These are phyloP conservation scores for Odonthalia washingtoniensis DNA, from an alignment of 31 red algal genomes.

Conservation along the genomic window DNA sequence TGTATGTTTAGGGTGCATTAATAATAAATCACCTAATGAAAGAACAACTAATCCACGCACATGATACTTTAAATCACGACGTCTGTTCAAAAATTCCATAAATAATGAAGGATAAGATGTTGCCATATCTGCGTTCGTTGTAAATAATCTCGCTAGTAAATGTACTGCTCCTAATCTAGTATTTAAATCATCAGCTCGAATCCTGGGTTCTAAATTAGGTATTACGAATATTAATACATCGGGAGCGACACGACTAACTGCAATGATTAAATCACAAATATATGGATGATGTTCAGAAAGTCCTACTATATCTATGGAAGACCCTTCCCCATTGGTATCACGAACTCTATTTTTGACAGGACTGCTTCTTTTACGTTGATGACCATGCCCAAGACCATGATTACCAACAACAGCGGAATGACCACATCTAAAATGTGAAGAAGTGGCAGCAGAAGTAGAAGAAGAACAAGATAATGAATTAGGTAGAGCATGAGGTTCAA, in stretches of 20 bases:
- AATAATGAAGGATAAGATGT: constrained; percentile 66
- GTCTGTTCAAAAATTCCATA: constrained; percentile 65
- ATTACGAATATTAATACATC: constrained; percentile 72
- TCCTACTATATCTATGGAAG: neutral
- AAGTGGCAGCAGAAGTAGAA: too few species aligned
- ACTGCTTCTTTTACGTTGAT: constrained; percentile 10
- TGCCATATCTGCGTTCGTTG: constrained; percentile 51
- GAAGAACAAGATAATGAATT: too few species aligned
- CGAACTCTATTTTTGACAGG: constrained; percentile 41
- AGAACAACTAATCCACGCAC: constrained; percentile 42
- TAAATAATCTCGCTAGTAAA: constrained; percentile 49
- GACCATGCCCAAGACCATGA: too few species aligned
- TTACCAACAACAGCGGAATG: too few species aligned
- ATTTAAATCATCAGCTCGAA: constrained; percentile 43
- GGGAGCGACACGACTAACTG: constrained; percentile 57
- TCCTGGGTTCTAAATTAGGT: constrained; percentile 59
- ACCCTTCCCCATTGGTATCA: too few species aligned
- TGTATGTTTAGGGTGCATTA: constrained; percentile 49
- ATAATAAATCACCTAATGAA: constrained; percentile 33
- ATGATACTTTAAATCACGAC: constrained; percentile 39
- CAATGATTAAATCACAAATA: constrained; percentile 54
- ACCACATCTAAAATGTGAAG: too few species aligned
- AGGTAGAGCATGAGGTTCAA: constrained; percentile 3
- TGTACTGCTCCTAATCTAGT: constrained; percentile 49
- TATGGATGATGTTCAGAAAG: constrained; percentile 60